Evolutionary conservation across 1,139 yeast genomes (phyloP).

Genomic region (Blastobotrys malaysiensis): DNA sequence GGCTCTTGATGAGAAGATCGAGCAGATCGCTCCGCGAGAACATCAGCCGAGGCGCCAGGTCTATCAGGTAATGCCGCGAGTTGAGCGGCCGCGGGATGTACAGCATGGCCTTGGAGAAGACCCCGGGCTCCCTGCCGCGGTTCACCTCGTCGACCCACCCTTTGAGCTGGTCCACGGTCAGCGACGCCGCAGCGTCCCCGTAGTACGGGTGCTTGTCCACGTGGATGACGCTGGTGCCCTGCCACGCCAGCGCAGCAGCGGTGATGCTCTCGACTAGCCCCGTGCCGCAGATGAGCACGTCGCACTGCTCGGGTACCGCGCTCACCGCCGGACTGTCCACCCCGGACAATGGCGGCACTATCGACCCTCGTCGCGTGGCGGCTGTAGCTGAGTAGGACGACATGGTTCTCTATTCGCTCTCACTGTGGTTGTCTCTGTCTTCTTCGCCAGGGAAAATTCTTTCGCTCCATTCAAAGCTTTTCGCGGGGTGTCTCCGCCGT

Average conservation of each 20-base stretch:
- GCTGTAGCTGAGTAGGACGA: conserved; percentile 38
- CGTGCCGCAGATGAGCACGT: conserved; percentile 86
- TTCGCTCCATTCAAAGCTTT: not conserved
- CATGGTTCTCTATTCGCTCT: conserved; percentile 19
- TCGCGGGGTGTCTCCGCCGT: not conserved
- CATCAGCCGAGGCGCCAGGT: conserved; percentile 79
- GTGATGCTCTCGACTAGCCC: conserved; percentile 83
- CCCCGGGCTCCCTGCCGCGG: conserved; percentile 3
- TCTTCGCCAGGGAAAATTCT: not conserved
- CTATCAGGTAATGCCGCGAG: conserved; percentile 78
- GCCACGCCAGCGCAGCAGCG: conserved; percentile 96
- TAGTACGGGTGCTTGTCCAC: conserved; percentile 77
- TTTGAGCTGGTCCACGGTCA: conserved; percentile 78
- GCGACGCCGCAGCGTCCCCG: conserved; percentile 82
- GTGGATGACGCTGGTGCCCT: conserved; percentile 85
- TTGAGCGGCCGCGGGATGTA: conserved; percentile 66
- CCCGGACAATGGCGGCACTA: conserved; percentile 79
- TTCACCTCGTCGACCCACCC: conserved; percentile 69
- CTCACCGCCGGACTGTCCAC: conserved; percentile 55
- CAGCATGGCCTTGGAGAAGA: conserved; percentile 34
- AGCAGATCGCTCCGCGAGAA: conserved; percentile 86
- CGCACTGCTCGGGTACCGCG: conserved; percentile 44
- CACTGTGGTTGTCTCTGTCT: not conserved
- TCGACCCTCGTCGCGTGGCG: conserved; percentile 54
- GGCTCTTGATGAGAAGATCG: conserved; percentile 67